Evolutionary conservation across 2,329 filamentous ascomycete species (phyloP).

Genomic region (Cladosporium sp.): DNA sequence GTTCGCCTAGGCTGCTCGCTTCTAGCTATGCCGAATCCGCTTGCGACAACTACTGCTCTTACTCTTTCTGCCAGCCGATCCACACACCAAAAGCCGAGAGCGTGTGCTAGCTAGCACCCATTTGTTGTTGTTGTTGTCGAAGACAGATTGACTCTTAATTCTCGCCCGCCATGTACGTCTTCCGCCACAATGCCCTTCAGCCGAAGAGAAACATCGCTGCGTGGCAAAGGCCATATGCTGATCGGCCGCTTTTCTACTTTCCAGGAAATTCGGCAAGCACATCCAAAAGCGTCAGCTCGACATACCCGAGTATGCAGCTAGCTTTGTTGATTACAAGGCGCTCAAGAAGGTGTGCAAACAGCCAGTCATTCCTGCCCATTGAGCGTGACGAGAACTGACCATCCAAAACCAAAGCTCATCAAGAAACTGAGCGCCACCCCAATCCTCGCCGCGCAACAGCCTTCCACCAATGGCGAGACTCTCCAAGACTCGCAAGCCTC

Average conservation of each 20-base stretch:
- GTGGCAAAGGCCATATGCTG: constrained; percentile 1
- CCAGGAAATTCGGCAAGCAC: constrained; percentile 99
- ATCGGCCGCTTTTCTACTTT: not conserved
- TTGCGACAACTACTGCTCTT: not conserved
- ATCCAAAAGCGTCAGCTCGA: constrained; percentile 99
- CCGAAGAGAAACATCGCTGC: not conserved
- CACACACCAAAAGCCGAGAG: constrained; percentile 2
- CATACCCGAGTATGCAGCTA: constrained; percentile 97
- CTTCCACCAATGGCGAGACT: constrained; percentile 39
- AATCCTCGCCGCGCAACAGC: constrained; percentile 71
- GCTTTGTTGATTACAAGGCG: constrained; percentile 99
- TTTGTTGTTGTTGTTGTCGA: no score
- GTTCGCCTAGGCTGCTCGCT: not conserved
- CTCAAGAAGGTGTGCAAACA: constrained; percentile 81
- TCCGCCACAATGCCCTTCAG: not conserved
- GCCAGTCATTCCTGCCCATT: no score
- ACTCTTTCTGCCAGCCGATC: constrained; percentile 5
- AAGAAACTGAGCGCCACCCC: constrained; percentile 95
- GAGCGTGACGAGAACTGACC: no score
- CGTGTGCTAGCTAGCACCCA: not conserved
- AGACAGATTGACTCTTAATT: not conserved
- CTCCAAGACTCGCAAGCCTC: constrained; percentile 74
- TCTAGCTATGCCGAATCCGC: constrained; percentile 9
- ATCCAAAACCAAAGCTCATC: constrained; percentile 69
- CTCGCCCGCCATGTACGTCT: constrained; percentile 4